Evolutionary conservation across 2,329 filamentous ascomycete genomes (phyloP).

Genomic region (Verticillium isaacii): DNA sequence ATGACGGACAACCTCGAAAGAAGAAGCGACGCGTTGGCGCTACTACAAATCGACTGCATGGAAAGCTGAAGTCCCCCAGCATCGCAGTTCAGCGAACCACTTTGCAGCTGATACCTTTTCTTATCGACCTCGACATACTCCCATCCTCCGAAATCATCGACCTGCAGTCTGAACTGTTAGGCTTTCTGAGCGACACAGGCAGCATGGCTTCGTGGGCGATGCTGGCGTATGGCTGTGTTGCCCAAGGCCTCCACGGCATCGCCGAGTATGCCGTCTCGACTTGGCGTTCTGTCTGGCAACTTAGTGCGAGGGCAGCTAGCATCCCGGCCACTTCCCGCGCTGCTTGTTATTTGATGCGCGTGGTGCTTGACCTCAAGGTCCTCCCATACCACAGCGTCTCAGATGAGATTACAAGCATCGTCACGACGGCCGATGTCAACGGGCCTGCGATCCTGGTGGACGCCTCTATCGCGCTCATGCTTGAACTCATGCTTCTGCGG

Average conservation of each 20-base stretch:
- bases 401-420: slow-evolving; percentile 66
- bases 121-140: slow-evolving; percentile 41
- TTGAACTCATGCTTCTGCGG: slow-evolving; percentile 59
- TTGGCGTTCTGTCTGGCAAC: slow-evolving; percentile 75
- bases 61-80: slow-evolving; percentile 42
- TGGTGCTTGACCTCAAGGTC: slow-evolving; percentile 62
- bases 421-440: slow-evolving; percentile 73
- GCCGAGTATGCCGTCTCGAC: slow-evolving; percentile 12
- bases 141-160: slow-evolving; percentile 47
- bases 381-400: slow-evolving; percentile 63
- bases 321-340: slow-evolving; percentile 68
- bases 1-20: slow-evolving; percentile 47
- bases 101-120: slow-evolving; percentile 54
- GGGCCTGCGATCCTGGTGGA: slow-evolving; percentile 79
- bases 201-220: slow-evolving; percentile 74
- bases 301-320: slow-evolving; percentile 65
- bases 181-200: slow-evolving; percentile 60
- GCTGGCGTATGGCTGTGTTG: slow-evolving; percentile 41
- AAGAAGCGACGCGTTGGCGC: slow-evolving; percentile 43
- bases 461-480: slow-evolving; percentile 70
- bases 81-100: slow-evolving; percentile 42
- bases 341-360: slow-evolving; percentile 67
- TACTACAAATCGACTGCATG: slow-evolving; percentile 39
- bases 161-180: slow-evolving; percentile 53
- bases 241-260: background rate